Percentiles rank a stretch among this genome's conserved stretches.
These are phyloP conservation scores for Stromatinia cepivora DNA, from an alignment of 2,329 filamentous ascomycete species.

Conservation along the genomic window DNA sequence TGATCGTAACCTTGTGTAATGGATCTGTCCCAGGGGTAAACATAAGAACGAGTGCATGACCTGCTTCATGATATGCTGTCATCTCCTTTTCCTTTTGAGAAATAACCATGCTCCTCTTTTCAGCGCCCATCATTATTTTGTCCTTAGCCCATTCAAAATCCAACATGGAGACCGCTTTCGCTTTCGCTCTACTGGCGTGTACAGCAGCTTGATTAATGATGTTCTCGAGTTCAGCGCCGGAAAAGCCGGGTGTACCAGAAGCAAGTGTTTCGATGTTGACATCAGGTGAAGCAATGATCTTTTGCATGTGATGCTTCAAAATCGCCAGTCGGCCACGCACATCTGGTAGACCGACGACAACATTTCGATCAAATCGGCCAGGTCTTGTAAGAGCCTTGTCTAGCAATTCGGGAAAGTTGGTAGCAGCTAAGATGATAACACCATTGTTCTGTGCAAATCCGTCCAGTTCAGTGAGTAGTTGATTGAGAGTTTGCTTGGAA, in stretches of 20 bases:
- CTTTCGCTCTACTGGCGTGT: constrained; percentile 85
- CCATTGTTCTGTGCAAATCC: constrained; percentile 94
- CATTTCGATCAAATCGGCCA: constrained; percentile 92
- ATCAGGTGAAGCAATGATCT: constrained; percentile 76
- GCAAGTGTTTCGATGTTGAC: constrained; percentile 85
- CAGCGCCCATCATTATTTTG: constrained; percentile 95
- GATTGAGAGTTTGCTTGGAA: constrained; percentile 95
- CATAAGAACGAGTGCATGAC: constrained; percentile 87
- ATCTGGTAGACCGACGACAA: constrained; percentile 85
- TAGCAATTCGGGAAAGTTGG: constrained; percentile 90
- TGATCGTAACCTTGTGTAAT: constrained; percentile 96
- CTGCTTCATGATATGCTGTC: constrained; percentile 96
- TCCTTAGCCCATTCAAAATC: constrained; percentile 98
- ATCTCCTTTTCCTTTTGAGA: constrained; percentile 90
- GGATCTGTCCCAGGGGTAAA: constrained; percentile 72
- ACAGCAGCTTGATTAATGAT: constrained; percentile 95
- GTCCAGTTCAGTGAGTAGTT: constrained; percentile 93
- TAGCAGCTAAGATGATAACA: constrained; percentile 93
- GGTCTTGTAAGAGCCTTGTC: constrained; percentile 94
- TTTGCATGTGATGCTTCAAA: constrained; percentile 88
- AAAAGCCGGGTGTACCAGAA: constrained; percentile 85
- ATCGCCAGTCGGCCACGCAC: constrained; percentile 92
- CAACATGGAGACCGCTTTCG: constrained; percentile 68
- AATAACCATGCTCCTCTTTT: constrained; percentile 86
- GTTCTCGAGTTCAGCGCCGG: constrained; percentile 94